A percentile compares a stretch with the other conserved stretches of the same genome.
These are phyloP conservation scores for Komagataella pseudopastoris DNA, from an alignment of 805 yeast species.

Conservation along the genomic window DNA sequence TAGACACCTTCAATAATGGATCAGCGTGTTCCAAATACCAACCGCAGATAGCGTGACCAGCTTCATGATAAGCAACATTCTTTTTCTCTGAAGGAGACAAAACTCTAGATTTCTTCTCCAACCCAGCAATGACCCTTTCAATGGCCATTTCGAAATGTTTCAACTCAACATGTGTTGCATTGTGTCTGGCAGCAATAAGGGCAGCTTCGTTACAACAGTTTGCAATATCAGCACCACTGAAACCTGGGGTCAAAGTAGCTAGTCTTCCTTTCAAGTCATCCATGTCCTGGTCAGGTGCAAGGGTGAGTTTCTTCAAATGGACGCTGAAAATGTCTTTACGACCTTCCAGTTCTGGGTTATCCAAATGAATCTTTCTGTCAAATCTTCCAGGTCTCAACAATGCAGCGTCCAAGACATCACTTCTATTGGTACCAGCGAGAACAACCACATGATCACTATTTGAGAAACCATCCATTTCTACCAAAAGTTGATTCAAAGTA, in stretches of 20 bases:
- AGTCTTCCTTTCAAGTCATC: slow-evolving; percentile 68
- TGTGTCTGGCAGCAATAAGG: slow-evolving; percentile 82
- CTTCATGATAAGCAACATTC: slow-evolving; percentile 95
- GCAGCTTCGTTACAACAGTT: slow-evolving; percentile 97
- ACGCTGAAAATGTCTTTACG: slow-evolving; percentile 87
- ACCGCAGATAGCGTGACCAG: slow-evolving; percentile 98
- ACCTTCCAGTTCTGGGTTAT: slow-evolving; percentile 90
- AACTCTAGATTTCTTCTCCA: slow-evolving; percentile 80
- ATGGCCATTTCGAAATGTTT: slow-evolving; percentile 90
- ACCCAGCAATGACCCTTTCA: slow-evolving; percentile 93
- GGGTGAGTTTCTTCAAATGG: slow-evolving; percentile 61
- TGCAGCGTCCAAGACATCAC: slow-evolving; percentile 88
- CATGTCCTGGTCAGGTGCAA: slow-evolving; percentile 29
- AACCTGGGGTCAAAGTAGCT: slow-evolving; percentile 95
- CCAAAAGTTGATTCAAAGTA: slow-evolving; percentile 87
- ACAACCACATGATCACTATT: slow-evolving; percentile 90
- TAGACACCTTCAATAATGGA: slow-evolving; percentile 89
- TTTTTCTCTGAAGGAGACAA: slow-evolving; percentile 77
- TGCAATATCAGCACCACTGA: slow-evolving; percentile 97
- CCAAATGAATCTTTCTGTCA: slow-evolving; percentile 85
- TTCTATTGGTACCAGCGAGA: slow-evolving; percentile 93
- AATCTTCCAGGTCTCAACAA: slow-evolving; percentile 95
- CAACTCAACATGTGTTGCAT: slow-evolving; percentile 55
- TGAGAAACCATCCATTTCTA: slow-evolving; percentile 97
- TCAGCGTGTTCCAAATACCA: slow-evolving; percentile 90